phyloP scores from a whole-genome alignment of 305 asterid genomes.

The Solanum hybrid region DNA sequence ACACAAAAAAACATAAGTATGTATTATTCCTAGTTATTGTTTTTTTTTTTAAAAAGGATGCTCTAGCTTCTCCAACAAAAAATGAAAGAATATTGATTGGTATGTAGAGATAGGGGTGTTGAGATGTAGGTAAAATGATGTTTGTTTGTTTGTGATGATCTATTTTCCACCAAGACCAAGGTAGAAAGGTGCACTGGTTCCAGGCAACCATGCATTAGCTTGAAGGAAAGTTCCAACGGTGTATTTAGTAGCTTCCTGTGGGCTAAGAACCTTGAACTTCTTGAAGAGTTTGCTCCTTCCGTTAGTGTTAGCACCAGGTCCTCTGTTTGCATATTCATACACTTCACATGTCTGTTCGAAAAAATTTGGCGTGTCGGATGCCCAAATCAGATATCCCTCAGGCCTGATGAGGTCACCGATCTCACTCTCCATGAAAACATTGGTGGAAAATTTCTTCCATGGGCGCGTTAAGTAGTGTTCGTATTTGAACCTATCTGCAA shows the following conservation, averaged over 20 bases:
- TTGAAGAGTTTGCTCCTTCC: conserved; percentile 27
- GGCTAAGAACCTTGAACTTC: conserved; percentile 24
- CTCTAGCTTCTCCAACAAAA: neutral
- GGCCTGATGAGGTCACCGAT: conserved; percentile 56
- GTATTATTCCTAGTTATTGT: neutral
- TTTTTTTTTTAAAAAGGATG: neutral
- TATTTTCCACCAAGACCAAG: conserved; percentile 21
- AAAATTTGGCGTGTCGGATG: neutral
- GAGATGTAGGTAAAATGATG: neutral
- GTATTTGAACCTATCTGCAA: conserved; percentile 20
- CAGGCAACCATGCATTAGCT: conserved; percentile 37
- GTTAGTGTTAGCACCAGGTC: conserved; percentile 36
- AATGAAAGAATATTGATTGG: neutral
- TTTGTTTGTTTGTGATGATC: neutral
- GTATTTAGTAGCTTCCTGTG: conserved; percentile 29
- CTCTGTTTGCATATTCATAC: conserved; percentile 43
- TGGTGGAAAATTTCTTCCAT: conserved; percentile 33
- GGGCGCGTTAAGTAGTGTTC: conserved; percentile 47
- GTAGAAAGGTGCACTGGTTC: conserved; percentile 31
- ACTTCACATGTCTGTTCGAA: conserved; percentile 27
- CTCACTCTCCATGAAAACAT: conserved; percentile 45
- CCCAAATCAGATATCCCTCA: conserved; percentile 40
- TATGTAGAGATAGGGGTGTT: neutral
- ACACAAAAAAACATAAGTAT: neutral
- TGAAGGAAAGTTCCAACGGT: conserved; percentile 26